Percentiles rank a stretch among this genome's conserved stretches.
Evolutionary conservation across 352 stramenopile species (phyloP).

Genomic region (Phytopythium boreale): DNA sequence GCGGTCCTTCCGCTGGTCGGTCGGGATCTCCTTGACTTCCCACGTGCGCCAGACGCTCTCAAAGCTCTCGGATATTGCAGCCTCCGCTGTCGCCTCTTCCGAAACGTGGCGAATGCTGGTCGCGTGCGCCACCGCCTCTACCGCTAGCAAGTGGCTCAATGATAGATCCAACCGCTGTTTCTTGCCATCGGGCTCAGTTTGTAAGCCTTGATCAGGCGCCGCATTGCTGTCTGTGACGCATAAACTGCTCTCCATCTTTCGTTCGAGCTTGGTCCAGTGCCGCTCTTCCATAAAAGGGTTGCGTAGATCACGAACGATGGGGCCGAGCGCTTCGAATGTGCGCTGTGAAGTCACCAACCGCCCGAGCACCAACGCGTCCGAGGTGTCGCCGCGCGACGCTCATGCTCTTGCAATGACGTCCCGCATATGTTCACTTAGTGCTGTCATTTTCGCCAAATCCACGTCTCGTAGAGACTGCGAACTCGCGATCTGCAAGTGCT

Average conservation of each 20-base stretch:
- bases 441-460: constrained; percentile 36
- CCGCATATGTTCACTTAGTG: constrained; percentile 18
- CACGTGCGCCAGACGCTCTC: constrained; percentile 52
- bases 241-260: constrained; percentile 61
- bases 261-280: constrained; percentile 72
- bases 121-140: constrained; percentile 35
- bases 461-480: constrained; percentile 38
- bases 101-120: constrained; percentile 57
- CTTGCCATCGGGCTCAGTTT: neutral
- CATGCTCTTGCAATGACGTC: constrained; percentile 13
- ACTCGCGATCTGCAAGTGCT: constrained; percentile 33
- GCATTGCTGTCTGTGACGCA: neutral
- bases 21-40: constrained; percentile 56
- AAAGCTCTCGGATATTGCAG: constrained; percentile 57
- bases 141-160: constrained; percentile 47
- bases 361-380: constrained; percentile 18
- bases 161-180: constrained; percentile 29
- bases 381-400: neutral
- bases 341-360: constrained; percentile 37
- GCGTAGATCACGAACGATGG: constrained; percentile 57
- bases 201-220: neutral
- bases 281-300: constrained; percentile 55
- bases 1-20: constrained; percentile 42
- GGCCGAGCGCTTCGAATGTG: constrained; percentile 41
- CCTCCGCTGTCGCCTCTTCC: constrained; percentile 67